Percentiles rank a stretch among this genome's conserved stretches.
These are phyloP conservation scores for Cadophora sp. DNA, from an alignment of 2,329 filamentous ascomycete genomes.

Conservation along the genomic window DNA sequence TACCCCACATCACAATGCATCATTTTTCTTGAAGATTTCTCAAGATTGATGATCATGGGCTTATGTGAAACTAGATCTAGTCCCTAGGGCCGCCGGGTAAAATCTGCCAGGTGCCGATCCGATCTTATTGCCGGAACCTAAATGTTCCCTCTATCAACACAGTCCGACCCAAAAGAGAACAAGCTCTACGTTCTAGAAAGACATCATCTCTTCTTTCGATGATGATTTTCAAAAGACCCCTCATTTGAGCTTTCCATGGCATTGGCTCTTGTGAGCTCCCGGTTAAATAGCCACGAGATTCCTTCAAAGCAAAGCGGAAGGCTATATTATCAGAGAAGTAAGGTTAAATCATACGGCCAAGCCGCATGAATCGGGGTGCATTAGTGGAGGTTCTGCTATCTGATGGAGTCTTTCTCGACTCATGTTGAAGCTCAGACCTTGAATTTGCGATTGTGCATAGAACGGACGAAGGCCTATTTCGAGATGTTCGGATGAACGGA, in stretches of 20 bases:
- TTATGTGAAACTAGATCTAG: conserved; percentile 1
- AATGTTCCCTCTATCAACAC: not conserved
- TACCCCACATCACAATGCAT: conserved; percentile 1
- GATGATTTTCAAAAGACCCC: not conserved
- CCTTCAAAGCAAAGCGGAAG: too few relatives aligned
- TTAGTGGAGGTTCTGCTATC: not conserved
- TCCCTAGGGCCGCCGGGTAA: not conserved
- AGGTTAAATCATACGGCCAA: conserved; percentile 4
- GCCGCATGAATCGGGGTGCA: conserved; percentile 5
- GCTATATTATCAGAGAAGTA: not conserved
- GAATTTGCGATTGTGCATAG: too few relatives aligned
- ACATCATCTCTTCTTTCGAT: not conserved
- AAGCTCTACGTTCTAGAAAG: not conserved
- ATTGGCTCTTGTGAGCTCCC: not conserved
- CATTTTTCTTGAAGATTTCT: too few relatives aligned
- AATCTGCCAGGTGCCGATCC: conserved; percentile 6
- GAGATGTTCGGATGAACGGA: conserved; percentile 5
- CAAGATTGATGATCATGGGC: conserved; percentile 8
- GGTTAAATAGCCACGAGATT: not conserved
- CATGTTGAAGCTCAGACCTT: not conserved
- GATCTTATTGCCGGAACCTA: not conserved
- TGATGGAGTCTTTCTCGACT: not conserved
- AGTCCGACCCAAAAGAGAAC: not conserved
- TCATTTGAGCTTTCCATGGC: not conserved
- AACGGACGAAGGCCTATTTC: not conserved